Evolutionary conservation across 2,329 filamentous ascomycete genomes (phyloP), one percentile per base, ranked within the genome.

Genomic region (Aureobasidium sp.): DNA sequence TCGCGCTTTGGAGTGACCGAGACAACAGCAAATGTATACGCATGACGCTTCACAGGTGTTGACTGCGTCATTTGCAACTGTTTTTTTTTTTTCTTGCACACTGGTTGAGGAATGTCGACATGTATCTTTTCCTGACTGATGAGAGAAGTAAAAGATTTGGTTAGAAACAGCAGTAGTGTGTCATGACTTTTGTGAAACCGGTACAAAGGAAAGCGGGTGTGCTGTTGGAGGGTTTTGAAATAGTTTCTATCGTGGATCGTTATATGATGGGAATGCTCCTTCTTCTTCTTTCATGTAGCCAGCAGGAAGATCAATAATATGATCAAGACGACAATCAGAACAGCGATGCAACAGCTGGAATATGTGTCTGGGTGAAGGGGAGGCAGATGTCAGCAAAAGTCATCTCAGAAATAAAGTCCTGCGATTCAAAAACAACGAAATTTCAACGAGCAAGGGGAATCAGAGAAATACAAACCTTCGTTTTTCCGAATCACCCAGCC

Each of bases 321-420:
- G 63, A 97, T 90, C 67, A 97, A 79, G 40, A 96, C 89, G 65
- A 94, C 85, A 64, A 97, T 96, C 68, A 97, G 81, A 22, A 95
- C 78, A 5, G 81, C 90, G 68, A 99, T 96, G 74, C 92, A 97
- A 77, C 91, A 97, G 73, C 91, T 91, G 68, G 91, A 96, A 78
- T 81, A 81, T 60, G 79, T 81, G 75, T 87, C 84, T 86, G 69
- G 65, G 27, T 11, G 6, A 5, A 48, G 17, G 15, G 11, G 17
- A 11, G 11, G 19, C n/a, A 44, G 14, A 3, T 8, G 45, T 48
- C 33, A 49, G 45, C 27, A 62, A 29, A 31, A 3, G 2, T 33
- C n/a, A 3, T n/a, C 8, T 27, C 8, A 24, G 24, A 5, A 4
- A 48, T 37, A 15, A 31, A 29, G 1, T 15, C 2, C 14, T 31